Base-by-base conservation (phyloP, 1,284 basidiomycete species). In the Porphyrellus sp. region DNA sequence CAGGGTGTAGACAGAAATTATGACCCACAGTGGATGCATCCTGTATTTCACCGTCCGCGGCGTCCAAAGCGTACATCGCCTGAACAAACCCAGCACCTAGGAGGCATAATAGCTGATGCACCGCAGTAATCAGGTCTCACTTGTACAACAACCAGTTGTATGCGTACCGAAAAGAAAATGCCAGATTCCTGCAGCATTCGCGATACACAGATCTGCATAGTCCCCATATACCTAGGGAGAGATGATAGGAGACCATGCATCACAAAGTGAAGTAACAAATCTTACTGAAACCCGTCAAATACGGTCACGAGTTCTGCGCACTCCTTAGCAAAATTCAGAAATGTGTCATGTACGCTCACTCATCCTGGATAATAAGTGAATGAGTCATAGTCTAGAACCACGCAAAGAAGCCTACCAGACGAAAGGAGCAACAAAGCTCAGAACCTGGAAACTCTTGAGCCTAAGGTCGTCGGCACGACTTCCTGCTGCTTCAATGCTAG, bases 181-280 rank as follows among this genome's bases (percentile, higher is more conserved):
- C 89, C 85, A 9, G 91, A 93, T 70, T 98, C 94, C 66, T 89
- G 85, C 57, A 97, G 74, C 94, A 97, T 97, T 13, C 90, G 80
- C 13, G 86, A 82, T 18, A 93, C 81, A 59, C 91, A 92, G 31
- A 93, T 91, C 63, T 92, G 89, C 85, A 90, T 86, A 1, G 86
- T 91, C 2, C 90, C 90, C 45, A 91, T 79, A 59, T 88, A 91
- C 62, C 84, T 87, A 46, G 37, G 34, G n/a, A 5, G 5, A 49
- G 48, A 42, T 31, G 52, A 37, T 51, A 48, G 47, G 24, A 49
- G 28, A 38, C n/a, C 16, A n/a, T n/a, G n/a, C n/a, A 23, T 38
- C 30, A 24, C 24, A 12, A 44, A 42, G 38, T 33, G 16, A 27
- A 8, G n/a, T 13, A 24, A 13, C 2, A 20, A 24, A 40, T 58